Percentiles rank a stretch among this genome's conserved stretches.
Evolutionary conservation across 2,329 filamentous ascomycete genomes (phyloP).

Genomic region (Nigrospora sphaerica): DNA sequence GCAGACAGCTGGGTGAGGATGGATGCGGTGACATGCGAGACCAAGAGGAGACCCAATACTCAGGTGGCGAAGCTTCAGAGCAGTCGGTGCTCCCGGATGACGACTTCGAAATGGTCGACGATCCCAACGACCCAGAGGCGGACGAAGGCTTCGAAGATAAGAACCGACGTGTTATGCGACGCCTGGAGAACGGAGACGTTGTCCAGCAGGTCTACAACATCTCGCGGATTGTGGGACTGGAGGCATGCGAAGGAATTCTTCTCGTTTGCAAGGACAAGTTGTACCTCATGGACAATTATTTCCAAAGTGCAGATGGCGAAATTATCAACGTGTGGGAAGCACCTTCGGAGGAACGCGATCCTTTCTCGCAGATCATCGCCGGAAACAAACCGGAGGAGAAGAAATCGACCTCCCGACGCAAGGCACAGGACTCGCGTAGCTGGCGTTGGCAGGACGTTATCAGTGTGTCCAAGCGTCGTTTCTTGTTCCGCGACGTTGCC

Average conservation of each 20-base stretch:
- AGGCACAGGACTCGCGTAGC: constrained; percentile 75
- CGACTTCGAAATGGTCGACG: constrained; percentile 92
- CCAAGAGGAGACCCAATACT: constrained; percentile 6
- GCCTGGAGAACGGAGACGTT: constrained; percentile 80
- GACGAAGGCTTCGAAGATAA: constrained; percentile 87
- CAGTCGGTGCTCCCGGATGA: constrained; percentile 57
- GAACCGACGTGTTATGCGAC: constrained; percentile 95
- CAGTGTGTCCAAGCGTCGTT: constrained; percentile 91
- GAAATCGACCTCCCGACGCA: constrained; percentile 46
- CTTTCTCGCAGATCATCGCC: constrained; percentile 90
- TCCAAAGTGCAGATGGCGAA: constrained; percentile 89
- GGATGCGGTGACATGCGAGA: background rate
- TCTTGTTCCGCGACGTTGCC: constrained; percentile 89
- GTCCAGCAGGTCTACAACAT: constrained; percentile 95
- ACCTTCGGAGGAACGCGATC: constrained; percentile 83
- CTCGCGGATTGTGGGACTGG: constrained; percentile 86
- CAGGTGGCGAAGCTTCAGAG: constrained; percentile 16
- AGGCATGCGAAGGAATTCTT: constrained; percentile 87
- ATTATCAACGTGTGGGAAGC: constrained; percentile 97
- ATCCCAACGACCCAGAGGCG: constrained; percentile 74
- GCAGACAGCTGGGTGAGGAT: too few species aligned
- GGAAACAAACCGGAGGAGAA: constrained; percentile 57
- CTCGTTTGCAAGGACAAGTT: constrained; percentile 88
- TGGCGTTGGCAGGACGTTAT: constrained; percentile 96
- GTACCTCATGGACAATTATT: constrained; percentile 94